Evolutionary conservation across 78 protist species (phyloP), one percentile per base, ranked within the genome.

Genomic region (Goniomonas avonlea): DNA sequence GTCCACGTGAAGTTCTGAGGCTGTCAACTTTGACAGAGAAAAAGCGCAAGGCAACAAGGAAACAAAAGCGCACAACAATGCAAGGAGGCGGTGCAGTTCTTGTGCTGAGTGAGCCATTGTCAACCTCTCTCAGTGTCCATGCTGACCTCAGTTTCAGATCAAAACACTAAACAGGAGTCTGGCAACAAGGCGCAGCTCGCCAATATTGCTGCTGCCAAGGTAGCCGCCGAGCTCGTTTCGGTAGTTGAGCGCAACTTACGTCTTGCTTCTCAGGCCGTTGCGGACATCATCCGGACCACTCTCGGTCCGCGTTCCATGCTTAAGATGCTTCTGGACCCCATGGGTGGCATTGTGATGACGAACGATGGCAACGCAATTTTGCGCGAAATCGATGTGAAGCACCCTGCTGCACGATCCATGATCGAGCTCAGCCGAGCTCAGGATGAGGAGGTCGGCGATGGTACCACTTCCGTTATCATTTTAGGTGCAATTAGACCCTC

Each of bases 331-430:
- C 87, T 97, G 32, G 96, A 93, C 79, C 95, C 96, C 69, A 95
- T 92, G 96, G 99, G 98, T 20, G 92, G 96, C 20, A 85, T 93
- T 2, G 90, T 90, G 41, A 83, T 95, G 53, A 95, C 99, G 20
- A 94, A 93, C 85, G 99, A 97, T 82, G 99, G 99, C 29, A 93
- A 97, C 81, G 90, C 98, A 13, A 97, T 97, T 56, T 79, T 97
- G 37, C 82, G 99, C 21, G 99, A 97, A 31, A 90, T 97, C 60
- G 98, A 95, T 63, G 98, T 95, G n/a, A 77, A 85, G 9, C 99
- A 97, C 80, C 99, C 99, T 5, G 98, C 98, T 23, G 98, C 99
- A 5, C 92, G 93, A 80, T 56, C 82, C 73, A 91, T 96, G 88
- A 86, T 96, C 37, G 97, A 96, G 79, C 83, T 96, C 31, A 70